Evolutionary conservation across 2,329 filamentous ascomycete genomes (phyloP).

Genomic region (Colletotrichum nymphaeae): DNA sequence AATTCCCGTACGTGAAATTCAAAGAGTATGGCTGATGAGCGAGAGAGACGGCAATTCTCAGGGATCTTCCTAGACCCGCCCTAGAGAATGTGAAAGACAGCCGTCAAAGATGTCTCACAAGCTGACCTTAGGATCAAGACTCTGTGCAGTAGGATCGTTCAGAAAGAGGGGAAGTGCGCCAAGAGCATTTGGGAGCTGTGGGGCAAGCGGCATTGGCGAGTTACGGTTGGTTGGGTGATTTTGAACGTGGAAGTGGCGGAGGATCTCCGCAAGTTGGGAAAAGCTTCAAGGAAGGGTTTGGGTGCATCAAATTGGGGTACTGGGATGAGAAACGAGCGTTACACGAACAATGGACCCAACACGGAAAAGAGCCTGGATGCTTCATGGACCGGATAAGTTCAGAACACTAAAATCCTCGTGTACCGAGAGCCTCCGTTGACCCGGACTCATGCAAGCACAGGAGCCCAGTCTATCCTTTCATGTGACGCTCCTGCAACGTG

Average conservation of each 20-base stretch:
- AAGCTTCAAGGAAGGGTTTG: neutral
- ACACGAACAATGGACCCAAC: neutral
- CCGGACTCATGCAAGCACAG: too few species aligned
- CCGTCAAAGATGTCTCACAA: neutral
- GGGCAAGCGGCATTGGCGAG: slow-evolving; percentile 22
- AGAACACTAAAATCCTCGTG: neutral
- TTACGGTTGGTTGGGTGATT: neutral
- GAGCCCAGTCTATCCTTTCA: neutral
- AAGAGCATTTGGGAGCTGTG: slow-evolving; percentile 6
- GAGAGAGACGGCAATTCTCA: neutral
- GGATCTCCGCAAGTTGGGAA: slow-evolving; percentile 14
- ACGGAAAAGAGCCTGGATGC: neutral
- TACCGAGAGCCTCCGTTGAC: neutral
- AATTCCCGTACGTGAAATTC: neutral
- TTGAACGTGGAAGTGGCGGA: slow-evolving; percentile 8
- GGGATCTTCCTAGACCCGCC: neutral
- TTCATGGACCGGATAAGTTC: neutral
- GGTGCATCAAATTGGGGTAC: neutral
- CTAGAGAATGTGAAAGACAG: neutral
- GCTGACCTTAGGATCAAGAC: neutral
- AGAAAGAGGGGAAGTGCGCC: neutral
- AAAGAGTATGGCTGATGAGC: neutral
- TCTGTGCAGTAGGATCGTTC: neutral
- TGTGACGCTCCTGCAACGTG: neutral
- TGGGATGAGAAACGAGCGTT: neutral